Percentiles rank a stretch among this genome's conserved stretches.
These are phyloP conservation scores for Suhomyces coccinellae DNA, from an alignment of 1,139 yeast species.

Conservation along the genomic window DNA sequence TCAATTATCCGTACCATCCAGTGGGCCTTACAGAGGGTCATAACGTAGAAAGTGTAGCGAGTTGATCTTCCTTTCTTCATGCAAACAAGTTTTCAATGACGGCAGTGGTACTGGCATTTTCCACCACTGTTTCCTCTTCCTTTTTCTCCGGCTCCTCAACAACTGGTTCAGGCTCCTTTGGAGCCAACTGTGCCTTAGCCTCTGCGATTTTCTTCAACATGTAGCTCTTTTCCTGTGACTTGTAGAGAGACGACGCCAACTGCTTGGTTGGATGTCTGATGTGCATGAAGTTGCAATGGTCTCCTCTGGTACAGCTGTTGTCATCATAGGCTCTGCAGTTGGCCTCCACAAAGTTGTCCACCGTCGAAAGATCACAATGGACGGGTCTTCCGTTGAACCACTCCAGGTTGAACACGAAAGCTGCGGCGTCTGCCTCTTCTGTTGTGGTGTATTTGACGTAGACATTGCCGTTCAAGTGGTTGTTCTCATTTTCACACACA, in stretches of 20 bases:
- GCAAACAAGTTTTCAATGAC: slow-evolving; percentile 25
- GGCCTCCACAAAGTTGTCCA: slow-evolving; percentile 68
- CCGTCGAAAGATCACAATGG: slow-evolving; percentile 80
- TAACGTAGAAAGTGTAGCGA: too few relatives aligned
- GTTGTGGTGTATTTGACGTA: slow-evolving; percentile 61
- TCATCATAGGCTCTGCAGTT: slow-evolving; percentile 71
- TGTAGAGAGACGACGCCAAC: slow-evolving; percentile 40
- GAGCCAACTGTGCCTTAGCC: slow-evolving; percentile 2
- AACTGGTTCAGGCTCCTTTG: neutral
- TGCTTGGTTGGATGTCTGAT: slow-evolving; percentile 55
- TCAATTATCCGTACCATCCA: too few relatives aligned
- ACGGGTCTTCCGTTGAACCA: slow-evolving; percentile 86
- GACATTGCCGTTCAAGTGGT: slow-evolving; percentile 81
- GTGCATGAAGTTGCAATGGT: slow-evolving; percentile 87
- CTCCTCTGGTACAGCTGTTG: slow-evolving; percentile 69
- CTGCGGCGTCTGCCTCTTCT: slow-evolving; percentile 62
- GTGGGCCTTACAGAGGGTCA: too few relatives aligned
- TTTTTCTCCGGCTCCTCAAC: neutral
- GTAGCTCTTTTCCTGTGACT: slow-evolving; percentile 38
- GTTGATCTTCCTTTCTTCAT: neutral
- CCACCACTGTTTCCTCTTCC: neutral
- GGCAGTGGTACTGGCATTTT: slow-evolving; percentile 14
- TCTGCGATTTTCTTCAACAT: slow-evolving; percentile 16
- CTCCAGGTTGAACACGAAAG: slow-evolving; percentile 62
- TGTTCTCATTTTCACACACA: slow-evolving; percentile 82